Percentiles rank a stretch among this genome's conserved stretches.
Conservation (phyloP, 371 early-diverging fungal genomes). For the Sporodiniella umbellata region DNA sequence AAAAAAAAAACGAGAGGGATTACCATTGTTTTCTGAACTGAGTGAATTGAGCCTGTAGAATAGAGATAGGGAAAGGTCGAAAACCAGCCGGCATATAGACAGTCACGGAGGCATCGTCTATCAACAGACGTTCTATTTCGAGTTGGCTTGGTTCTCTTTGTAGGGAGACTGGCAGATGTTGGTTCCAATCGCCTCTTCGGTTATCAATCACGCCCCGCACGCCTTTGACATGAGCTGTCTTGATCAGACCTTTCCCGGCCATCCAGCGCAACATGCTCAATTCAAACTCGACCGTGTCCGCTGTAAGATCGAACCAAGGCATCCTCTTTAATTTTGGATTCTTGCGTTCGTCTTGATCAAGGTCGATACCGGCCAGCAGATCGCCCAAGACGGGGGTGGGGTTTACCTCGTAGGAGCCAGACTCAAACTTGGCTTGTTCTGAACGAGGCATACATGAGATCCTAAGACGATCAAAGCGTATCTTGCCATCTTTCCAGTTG, state of each 20-base stretch:
- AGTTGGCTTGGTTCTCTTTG: slow-evolving; percentile 80
- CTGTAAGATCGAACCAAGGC: slow-evolving; percentile 72
- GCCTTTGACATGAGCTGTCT: slow-evolving; percentile 78
- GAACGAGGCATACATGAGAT: slow-evolving; percentile 49
- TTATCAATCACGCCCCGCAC: slow-evolving; percentile 89
- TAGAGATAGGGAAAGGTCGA: slow-evolving; percentile 82
- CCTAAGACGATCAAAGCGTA: slow-evolving; percentile 80
- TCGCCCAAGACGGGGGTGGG: slow-evolving; percentile 15
- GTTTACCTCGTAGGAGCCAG: not conserved
- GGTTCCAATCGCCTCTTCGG: slow-evolving; percentile 77
- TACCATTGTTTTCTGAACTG: slow-evolving; percentile 85
- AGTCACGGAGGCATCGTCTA: slow-evolving; percentile 33
- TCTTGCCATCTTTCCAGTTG: slow-evolving; percentile 88
- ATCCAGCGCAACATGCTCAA: slow-evolving; percentile 88
- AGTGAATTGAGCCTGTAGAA: slow-evolving; percentile 81
- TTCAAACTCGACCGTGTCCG: slow-evolving; percentile 84
- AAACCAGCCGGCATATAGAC: slow-evolving; percentile 71
- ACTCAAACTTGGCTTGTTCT: slow-evolving; percentile 32
- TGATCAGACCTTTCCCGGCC: slow-evolving; percentile 86
- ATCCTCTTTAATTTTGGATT: slow-evolving; percentile 29
- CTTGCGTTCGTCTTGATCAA: slow-evolving; percentile 38
- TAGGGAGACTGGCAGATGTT: slow-evolving; percentile 52
- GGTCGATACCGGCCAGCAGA: slow-evolving; percentile 27
- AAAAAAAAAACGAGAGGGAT: too few relatives aligned
- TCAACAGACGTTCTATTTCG: slow-evolving; percentile 69